Percentiles rank a stretch among this genome's conserved stretches.
These are phyloP conservation scores for Fusarium fujikuroi DNA, from an alignment of 2,329 filamentous ascomycete species.

Conservation along the genomic window DNA sequence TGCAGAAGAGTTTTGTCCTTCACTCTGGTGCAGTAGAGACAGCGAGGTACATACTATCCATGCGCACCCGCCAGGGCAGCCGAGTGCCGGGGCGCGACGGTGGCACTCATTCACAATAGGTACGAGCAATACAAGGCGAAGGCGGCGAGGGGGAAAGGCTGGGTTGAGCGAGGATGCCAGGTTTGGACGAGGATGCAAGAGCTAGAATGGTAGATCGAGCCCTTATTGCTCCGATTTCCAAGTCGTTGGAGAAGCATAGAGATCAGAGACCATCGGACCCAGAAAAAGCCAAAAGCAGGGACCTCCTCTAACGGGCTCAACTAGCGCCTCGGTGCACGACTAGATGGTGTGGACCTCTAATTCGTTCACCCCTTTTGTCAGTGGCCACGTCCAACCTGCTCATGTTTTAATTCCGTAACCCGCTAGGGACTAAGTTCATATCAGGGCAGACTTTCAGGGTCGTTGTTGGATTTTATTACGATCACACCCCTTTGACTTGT, in stretches of 20 bases:
- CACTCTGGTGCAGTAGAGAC: not conserved
- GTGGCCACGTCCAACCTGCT: not conserved
- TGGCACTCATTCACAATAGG: conserved; percentile 4
- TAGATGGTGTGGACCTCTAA: not conserved
- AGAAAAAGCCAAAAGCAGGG: conserved; percentile 41
- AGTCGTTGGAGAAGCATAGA: conserved; percentile 33
- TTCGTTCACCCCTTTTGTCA: not conserved
- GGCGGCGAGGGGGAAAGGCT: conserved; percentile 24
- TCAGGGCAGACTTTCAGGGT: not conserved
- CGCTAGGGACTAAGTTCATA: not conserved
- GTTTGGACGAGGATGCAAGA: conserved; percentile 32
- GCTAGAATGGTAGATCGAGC: conserved; percentile 44
- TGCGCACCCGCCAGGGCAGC: conserved; percentile 25
- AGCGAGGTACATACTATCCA: not conserved
- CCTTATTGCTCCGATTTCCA: conserved; percentile 52
- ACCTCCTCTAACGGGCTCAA: conserved; percentile 35
- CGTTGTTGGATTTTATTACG: not conserved
- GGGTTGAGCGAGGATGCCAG: conserved; percentile 23
- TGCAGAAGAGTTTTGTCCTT: conserved; percentile 26
- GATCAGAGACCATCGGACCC: conserved; percentile 48
- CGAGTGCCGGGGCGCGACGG: conserved; percentile 28
- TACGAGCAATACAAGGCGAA: conserved; percentile 1
- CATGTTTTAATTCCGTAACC: not conserved
- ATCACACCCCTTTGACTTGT: conserved; percentile 2
- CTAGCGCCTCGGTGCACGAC: conserved; percentile 1